Percentiles rank a stretch among this genome's conserved stretches.
Conservation (phyloP, 2,329 filamentous ascomycete species). For the Xylariaceae sp. region DNA sequence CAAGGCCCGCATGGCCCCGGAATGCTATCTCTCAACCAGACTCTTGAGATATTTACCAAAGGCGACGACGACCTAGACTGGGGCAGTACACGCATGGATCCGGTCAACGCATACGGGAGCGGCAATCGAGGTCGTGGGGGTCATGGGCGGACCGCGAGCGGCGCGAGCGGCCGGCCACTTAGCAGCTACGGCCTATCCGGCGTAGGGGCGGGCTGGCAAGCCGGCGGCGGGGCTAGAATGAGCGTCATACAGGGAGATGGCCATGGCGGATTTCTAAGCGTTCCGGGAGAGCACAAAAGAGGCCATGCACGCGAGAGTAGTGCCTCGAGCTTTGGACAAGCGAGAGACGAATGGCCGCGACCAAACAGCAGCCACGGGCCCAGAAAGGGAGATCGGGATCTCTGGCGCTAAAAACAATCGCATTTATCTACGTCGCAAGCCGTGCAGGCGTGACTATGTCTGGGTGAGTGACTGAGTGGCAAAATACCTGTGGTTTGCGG, state of each 20-base stretch:
- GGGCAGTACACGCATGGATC: conserved; percentile 52
- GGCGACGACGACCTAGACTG: conserved; percentile 55
- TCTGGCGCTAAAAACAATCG: conserved; percentile 39
- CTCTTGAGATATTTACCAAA: conserved; percentile 58
- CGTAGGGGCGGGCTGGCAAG: conserved; percentile 48
- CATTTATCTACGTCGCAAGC: not conserved
- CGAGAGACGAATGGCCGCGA: conserved; percentile 40
- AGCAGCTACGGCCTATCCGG: conserved; percentile 58
- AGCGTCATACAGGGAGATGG: conserved; percentile 51
- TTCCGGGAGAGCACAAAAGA: conserved; percentile 38
- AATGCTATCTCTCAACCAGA: conserved; percentile 42
- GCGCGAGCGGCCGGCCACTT: conserved; percentile 40
- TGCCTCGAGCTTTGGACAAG: conserved; percentile 19
- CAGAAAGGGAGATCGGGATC: conserved; percentile 38
- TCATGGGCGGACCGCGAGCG: conserved; percentile 31
- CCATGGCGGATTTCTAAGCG: conserved; percentile 49
- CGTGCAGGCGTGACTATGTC: not conserved
- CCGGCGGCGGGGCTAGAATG: conserved; percentile 46
- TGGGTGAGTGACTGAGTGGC: not conserved
- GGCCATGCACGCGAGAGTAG: conserved; percentile 24
- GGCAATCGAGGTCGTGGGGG: conserved; percentile 19
- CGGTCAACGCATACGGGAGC: conserved; percentile 26
- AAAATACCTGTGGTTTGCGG: not conserved
- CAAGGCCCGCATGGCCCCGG: conserved; percentile 33
- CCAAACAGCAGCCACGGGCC: conserved; percentile 43